Conservation (phyloP, 2,329 filamentous ascomycete genomes). For the Aspergillus piperis region DNA sequence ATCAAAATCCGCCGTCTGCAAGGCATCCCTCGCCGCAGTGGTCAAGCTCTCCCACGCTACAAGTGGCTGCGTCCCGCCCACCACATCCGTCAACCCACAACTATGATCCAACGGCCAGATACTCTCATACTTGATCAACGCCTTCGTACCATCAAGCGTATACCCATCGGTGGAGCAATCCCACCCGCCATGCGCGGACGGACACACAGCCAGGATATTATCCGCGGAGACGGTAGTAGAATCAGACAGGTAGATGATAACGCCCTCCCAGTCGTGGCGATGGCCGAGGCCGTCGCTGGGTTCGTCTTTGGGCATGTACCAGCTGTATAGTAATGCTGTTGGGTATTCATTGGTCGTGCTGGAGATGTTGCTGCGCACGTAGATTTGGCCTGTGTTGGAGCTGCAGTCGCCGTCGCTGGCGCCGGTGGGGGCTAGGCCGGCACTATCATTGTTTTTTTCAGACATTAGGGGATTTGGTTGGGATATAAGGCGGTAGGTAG, state of each 20-base stretch:
- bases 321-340: conserved; percentile 56
- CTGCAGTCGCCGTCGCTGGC: conserved; percentile 42
- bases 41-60: conserved; percentile 55
- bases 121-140: conserved; percentile 53
- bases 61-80: conserved; percentile 50
- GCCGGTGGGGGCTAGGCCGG: conserved; percentile 47
- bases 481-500: no score
- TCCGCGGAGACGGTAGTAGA: conserved; percentile 37
- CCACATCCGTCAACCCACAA: conserved; percentile 42
- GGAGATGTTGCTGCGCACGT: conserved; percentile 41
- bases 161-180: conserved; percentile 45
- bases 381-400: conserved; percentile 53
- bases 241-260: conserved; percentile 54
- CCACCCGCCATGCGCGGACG: conserved; percentile 55
- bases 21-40: conserved; percentile 43
- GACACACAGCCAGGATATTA: conserved; percentile 53
- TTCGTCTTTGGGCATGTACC: conserved; percentile 55
- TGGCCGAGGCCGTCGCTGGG: conserved; percentile 51
- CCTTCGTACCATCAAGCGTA: conserved; percentile 45
- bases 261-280: conserved; percentile 59
- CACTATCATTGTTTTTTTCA: conserved; percentile 31
- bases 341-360: conserved; percentile 10
- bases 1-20: conserved; percentile 51
- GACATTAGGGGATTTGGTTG: no score
- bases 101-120: conserved; percentile 53